Evolutionary conservation across 2,329 filamentous ascomycete genomes (phyloP), one percentile per base, ranked within the genome.

Genomic region (Corynespora cassiicola): DNA sequence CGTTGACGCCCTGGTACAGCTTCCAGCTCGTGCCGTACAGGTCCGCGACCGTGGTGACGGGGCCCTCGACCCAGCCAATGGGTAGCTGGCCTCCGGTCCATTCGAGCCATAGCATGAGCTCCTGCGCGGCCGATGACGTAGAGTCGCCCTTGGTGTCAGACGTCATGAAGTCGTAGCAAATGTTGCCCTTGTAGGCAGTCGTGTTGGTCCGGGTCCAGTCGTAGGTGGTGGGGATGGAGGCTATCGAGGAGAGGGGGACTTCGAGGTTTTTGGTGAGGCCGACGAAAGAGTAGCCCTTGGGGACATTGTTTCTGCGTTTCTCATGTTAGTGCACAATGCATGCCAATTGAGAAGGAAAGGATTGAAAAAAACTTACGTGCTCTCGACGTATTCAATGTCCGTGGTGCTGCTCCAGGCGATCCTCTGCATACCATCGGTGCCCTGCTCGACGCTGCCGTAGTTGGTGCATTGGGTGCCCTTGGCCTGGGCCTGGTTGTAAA

Each of bases 41-140:
- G 43, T 1, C 63, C 62, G 28, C n/a, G 12, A 53, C 42, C 2
- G 40, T 51, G 12, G 44, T 45, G 20, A 36, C 45, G 6, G 26
- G 58, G n/a, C n/a, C n/a, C n/a, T n/a, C 52, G 6, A 53, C 45
- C 61, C 65, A 74, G 28, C 72, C 71, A 39, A 75, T 74, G 10
- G 71, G 71, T 4, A 74, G 55, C 42, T 75, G 71, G 2, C 69
- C 71, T 12, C 71, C 71, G n/a, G 70, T 69, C 36, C 69, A 74
- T 17, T 68, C 63, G 2, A 74, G 62, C 72, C 72, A 74, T 10
- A 74, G 69, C 71, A 74, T 75, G 16, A 72, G 58, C 42, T 74
- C 71, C 39, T 72, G 70, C 0, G 69, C 66, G 5, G 47, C 40
- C 20, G 52, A 54, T 12, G 65, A 70, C 4, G 71, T 74, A 2